Conservation (phyloP, 306 rosid genomes). For the Oxytropis ochrocephala region DNA sequence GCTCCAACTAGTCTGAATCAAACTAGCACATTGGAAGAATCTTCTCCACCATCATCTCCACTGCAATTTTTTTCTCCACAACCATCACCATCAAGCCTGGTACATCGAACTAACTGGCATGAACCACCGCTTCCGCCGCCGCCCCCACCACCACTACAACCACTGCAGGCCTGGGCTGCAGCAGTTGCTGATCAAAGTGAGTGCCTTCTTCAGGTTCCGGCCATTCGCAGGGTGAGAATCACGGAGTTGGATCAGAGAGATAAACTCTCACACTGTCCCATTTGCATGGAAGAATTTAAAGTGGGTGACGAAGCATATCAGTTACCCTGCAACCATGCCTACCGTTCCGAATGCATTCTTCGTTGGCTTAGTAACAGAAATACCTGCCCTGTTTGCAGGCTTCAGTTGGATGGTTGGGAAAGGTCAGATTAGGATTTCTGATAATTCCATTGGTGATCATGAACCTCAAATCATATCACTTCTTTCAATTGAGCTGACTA, state of each 20-base stretch:
- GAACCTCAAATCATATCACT: not conserved
- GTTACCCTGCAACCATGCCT: slow-evolving; percentile 68
- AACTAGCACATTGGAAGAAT: too few relatives aligned
- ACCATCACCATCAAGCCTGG: not conserved
- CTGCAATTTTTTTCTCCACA: not conserved
- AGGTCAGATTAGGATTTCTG: not conserved
- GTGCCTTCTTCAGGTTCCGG: slow-evolving; percentile 24
- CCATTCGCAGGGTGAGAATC: slow-evolving; percentile 35
- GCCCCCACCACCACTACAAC: not conserved
- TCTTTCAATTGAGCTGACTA: too few relatives aligned
- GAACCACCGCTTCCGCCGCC: not conserved
- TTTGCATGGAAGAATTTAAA: slow-evolving; percentile 72
- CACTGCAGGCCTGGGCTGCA: not conserved
- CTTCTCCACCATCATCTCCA: not conserved
- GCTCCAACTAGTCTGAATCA: too few relatives aligned
- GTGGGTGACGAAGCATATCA: slow-evolving; percentile 44
- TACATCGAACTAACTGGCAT: not conserved
- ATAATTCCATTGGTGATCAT: not conserved
- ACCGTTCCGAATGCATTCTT: slow-evolving; percentile 50
- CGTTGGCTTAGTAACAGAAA: slow-evolving; percentile 65
- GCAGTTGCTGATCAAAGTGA: not conserved
- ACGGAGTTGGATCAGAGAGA: slow-evolving; percentile 26
- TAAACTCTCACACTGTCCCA: slow-evolving; percentile 42
- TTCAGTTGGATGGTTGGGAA: slow-evolving; percentile 2
- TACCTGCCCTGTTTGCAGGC: slow-evolving; percentile 77